These are phyloP conservation scores for Acorus calamus DNA, from an alignment of 106 monocot species.

Conservation along the genomic window DNA sequence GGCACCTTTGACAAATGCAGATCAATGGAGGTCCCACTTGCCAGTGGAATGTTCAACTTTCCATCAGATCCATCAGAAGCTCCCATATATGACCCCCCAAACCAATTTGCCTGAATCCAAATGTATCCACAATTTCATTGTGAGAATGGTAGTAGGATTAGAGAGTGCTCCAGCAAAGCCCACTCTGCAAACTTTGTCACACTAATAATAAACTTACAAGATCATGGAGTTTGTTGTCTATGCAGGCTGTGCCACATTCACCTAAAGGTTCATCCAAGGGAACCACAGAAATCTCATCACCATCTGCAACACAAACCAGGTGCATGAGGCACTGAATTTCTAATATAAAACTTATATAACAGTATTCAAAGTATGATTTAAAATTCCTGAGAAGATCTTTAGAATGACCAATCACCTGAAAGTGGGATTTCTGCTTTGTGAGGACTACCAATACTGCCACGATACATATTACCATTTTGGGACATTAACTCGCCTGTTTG, in stretches of 20 bases:
- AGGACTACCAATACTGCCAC: conserved; percentile 24
- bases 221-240: conserved; percentile 48
- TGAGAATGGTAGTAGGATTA: neutral
- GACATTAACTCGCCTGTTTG: too few species aligned
- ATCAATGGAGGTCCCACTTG: conserved; percentile 33
- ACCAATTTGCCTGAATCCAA: conserved; percentile 41
- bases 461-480: conserved; percentile 11
- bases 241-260: conserved; percentile 34
- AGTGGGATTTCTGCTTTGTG: conserved; percentile 28
- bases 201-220: conserved; percentile 40
- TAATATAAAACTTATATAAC: neutral
- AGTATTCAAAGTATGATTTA: too few species aligned
- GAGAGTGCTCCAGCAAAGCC: too few species aligned
- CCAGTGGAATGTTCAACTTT: conserved; percentile 42
- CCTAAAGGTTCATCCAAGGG: conserved; percentile 44
- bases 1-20: conserved; percentile 48
- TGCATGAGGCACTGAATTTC: neutral
- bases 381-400: too few species aligned
- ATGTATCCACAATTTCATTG: neutral
- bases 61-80: conserved; percentile 32
- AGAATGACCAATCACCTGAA: conserved; percentile 27
- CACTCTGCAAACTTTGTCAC: too few species aligned
- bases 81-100: conserved; percentile 54
- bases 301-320: conserved; percentile 22
- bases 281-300: conserved; percentile 48